Percentiles rank a stretch among this genome's conserved stretches.
Conservation (phyloP, 305 asterid species). For the Fraxinus angustifolia region DNA sequence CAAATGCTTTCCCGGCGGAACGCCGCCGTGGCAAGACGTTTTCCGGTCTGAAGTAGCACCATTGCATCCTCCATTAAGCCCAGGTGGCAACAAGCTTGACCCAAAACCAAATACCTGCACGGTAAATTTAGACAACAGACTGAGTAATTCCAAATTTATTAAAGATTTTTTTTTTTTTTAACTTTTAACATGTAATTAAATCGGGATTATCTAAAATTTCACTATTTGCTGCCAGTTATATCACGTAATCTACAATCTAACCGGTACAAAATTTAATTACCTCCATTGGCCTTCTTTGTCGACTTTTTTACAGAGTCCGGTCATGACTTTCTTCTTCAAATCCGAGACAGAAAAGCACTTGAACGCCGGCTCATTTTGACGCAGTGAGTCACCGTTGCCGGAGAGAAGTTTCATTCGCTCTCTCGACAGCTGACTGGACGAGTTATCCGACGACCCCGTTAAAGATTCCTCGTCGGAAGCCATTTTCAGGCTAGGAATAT, state of each 20-base stretch:
- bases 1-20: conserved; percentile 84
- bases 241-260: conserved; percentile 40
- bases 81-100: conserved; percentile 92
- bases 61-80: conserved; percentile 94
- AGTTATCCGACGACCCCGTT: conserved; percentile 50
- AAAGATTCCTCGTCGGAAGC: conserved; percentile 49
- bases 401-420: conserved; percentile 72
- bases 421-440: conserved; percentile 55
- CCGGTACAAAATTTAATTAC: conserved; percentile 33
- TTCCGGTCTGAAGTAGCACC: conserved; percentile 86
- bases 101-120: conserved; percentile 72
- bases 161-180: not conserved
- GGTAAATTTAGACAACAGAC: conserved; percentile 16
- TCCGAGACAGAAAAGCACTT: conserved; percentile 83
- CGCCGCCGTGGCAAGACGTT: conserved; percentile 84
- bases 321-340: conserved; percentile 81
- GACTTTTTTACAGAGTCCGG: conserved; percentile 62
- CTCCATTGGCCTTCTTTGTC: conserved; percentile 88
- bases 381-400: conserved; percentile 38
- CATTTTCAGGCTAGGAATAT: conserved; percentile 73
- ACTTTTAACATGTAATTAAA: conserved; percentile 18
- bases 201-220: conserved; percentile 25
- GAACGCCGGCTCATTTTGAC: conserved; percentile 46
- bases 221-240: conserved; percentile 28
- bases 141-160: conserved; percentile 16